Conservation (phyloP, 345 rosid species). For the Gossypium anomalum region DNA sequence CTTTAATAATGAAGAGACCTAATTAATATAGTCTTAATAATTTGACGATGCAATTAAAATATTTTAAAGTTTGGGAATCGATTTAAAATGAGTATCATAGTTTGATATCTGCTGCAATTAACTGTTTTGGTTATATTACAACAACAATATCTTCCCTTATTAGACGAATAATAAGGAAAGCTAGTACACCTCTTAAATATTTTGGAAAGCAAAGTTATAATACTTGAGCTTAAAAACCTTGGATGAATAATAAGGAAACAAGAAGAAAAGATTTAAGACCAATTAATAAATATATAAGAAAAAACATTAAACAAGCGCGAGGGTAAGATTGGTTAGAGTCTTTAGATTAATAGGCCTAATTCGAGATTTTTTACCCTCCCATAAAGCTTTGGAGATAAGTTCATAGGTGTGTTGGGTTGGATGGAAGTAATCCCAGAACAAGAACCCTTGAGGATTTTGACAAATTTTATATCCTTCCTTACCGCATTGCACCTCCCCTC, state of each 20-base stretch:
- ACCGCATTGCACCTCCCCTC: constrained; percentile 56
- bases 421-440: constrained; percentile 71
- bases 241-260: background rate
- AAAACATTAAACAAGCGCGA: background rate
- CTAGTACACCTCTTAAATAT: no score
- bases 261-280: background rate
- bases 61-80: no score
- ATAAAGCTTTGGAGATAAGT: constrained; percentile 50
- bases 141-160: no score
- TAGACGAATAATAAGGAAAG: no score
- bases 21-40: no score
- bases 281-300: background rate
- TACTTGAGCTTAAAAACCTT: no score
- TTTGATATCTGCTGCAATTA: no score
- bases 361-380: constrained; percentile 36
- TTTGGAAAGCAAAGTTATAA: no score
- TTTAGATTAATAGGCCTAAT: constrained; percentile 49
- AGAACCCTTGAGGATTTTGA: constrained; percentile 28
- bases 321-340: constrained; percentile 29
- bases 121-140: no score
- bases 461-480: constrained; percentile 50
- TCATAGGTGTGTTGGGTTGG: constrained; percentile 49
- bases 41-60: no score
- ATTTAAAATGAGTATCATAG: no score
- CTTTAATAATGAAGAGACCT: no score